Conservation (phyloP, 495 filamentous ascomycete genomes). For the Penicillium arizonense region DNA sequence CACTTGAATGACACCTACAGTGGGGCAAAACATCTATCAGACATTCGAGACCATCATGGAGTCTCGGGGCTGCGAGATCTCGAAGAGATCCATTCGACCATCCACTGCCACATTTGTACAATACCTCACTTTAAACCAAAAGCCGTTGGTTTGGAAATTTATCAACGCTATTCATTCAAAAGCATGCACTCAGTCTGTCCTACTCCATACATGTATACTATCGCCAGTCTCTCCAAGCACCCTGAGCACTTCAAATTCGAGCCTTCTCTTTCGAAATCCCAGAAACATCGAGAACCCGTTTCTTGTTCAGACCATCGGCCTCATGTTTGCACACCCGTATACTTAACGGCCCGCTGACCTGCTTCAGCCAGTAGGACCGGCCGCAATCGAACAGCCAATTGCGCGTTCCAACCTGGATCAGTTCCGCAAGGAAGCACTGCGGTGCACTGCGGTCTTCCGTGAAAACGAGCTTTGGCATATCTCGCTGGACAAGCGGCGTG, state of each 20-base stretch:
- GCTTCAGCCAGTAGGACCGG: constrained; percentile 36
- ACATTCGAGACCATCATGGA: no score
- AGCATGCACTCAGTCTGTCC: neutral
- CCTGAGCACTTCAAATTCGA: constrained; percentile 10
- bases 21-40: no score
- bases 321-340: constrained; percentile 25
- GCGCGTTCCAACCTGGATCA: constrained; percentile 32
- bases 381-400: constrained; percentile 41
- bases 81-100: neutral
- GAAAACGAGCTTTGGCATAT: constrained; percentile 28
- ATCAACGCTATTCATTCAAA: neutral
- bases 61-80: neutral
- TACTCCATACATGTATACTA: neutral
- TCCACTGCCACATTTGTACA: neutral
- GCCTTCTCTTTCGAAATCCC: constrained; percentile 14
- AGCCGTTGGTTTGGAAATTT: neutral
- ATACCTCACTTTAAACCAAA: neutral
- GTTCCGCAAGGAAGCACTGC: constrained; percentile 34
- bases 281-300: constrained; percentile 22
- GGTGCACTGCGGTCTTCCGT: constrained; percentile 26
- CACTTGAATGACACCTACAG: no score
- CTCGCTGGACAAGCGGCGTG: constrained; percentile 16
- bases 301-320: constrained; percentile 24
- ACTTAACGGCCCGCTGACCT: constrained; percentile 32
- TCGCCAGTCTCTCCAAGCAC: neutral